Evolutionary conservation across 192 early-diverging fungal genomes (phyloP).

Genomic region (Bifiguratus adelaidae): DNA sequence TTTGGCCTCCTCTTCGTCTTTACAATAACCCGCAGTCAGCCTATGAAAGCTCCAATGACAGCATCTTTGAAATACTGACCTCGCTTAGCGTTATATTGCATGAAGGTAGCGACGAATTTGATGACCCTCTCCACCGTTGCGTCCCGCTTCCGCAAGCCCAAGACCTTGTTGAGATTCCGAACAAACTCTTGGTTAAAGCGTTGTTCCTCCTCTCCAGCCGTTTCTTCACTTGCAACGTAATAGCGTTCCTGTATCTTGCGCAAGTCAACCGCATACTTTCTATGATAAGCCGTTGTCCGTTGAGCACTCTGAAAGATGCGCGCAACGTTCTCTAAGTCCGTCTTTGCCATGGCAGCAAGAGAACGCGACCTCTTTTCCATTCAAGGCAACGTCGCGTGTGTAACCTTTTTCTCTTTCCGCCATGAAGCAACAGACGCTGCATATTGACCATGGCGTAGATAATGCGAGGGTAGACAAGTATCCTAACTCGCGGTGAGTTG

Average conservation of each 20-base stretch:
- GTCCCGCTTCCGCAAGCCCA: slow-evolving; percentile 66
- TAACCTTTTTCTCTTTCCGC: too few relatives aligned
- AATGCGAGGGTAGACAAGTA: too few relatives aligned
- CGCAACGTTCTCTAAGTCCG: too few relatives aligned
- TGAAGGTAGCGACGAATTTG: slow-evolving; percentile 64
- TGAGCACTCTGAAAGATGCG: not conserved
- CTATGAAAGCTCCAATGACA: not conserved
- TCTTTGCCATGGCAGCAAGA: too few relatives aligned
- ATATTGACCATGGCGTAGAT: too few relatives aligned
- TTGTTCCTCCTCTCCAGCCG: slow-evolving; percentile 38
- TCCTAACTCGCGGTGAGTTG: too few relatives aligned
- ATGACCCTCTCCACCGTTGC: slow-evolving; percentile 58
- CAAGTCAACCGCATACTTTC: slow-evolving; percentile 59
- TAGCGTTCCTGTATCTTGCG: slow-evolving; percentile 54
- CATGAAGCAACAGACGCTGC: too few relatives aligned
- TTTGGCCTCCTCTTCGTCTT: too few relatives aligned
- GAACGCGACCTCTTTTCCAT: too few relatives aligned
- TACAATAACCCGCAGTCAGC: too few relatives aligned
- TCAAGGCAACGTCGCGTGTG: too few relatives aligned
- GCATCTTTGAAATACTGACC: too few relatives aligned
- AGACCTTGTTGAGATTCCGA: slow-evolving; percentile 69
- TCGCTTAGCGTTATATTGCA: slow-evolving; percentile 56
- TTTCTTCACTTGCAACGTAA: slow-evolving; percentile 25
- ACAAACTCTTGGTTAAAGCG: slow-evolving; percentile 65
- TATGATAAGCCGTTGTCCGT: not conserved